Evolutionary conservation across 129 eudicot species (phyloP), one percentile per base, ranked within the genome.

Genomic region (Daucus carota): DNA sequence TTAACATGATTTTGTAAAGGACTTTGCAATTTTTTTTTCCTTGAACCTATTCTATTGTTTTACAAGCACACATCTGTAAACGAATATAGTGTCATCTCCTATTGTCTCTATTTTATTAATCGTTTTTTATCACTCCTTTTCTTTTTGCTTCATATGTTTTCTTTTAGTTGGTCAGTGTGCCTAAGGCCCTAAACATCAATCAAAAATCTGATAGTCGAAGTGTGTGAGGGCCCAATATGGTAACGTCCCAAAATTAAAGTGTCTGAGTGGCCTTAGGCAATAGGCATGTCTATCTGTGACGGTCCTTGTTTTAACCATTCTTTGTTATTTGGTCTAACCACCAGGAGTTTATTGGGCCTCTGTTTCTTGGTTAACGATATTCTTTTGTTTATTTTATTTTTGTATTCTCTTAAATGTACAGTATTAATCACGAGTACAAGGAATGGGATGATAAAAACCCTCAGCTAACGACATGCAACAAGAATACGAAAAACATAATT

Each of bases 391-490:
- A 57, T 57, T 10, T 57, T 11, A 41, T 46, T 45, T 41, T 24
- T 43, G 28, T 45, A 32, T 15, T 74, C 40, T 71, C n/a, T 78
- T 70, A 14, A 81, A 63, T 44, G 71, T 40, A 83, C 85, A 95
- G 97, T 72, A 87, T 95, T 20, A 90, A 80, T 43, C 99, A 95
- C 41, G 99, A 95, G 86, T 91, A 84, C 85, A 91, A 89, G 85
- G 97, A 89, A 17, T 91, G 96, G 97, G 92, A 94, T 82, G 97
- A 90, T 18, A 88, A 94, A 84, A 92, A 91, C 72, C 96, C 97
- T 4, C 94, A 94, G 79, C 77, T 94, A 83, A 67, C 89, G 16
- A 94, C 98, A 73, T 94, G 98, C 90, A 92, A 92, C 81, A 86
- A 87, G 79, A 89, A 86, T 68, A 88, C 98, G 67, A 91, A 89